These are phyloP conservation scores for Discostella stelligeroides DNA, from an alignment of 108 stramenopile genomes.

Conservation along the genomic window DNA sequence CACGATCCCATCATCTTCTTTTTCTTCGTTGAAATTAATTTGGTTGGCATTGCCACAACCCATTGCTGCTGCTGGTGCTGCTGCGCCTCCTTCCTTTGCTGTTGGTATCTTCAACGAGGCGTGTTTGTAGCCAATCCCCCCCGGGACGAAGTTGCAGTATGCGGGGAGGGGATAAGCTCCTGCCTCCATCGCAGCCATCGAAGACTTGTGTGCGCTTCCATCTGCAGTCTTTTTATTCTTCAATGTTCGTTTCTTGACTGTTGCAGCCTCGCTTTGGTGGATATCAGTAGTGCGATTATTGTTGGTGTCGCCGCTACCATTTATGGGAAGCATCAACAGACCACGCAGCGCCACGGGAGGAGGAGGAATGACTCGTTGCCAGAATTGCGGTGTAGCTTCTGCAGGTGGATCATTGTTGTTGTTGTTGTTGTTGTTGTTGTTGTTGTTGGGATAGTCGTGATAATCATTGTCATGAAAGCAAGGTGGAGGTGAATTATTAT, in stretches of 20 bases:
- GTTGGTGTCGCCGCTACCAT: background rate
- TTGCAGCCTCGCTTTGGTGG: background rate
- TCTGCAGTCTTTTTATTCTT: background rate
- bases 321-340: background rate
- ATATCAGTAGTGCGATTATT: background rate
- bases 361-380: background rate
- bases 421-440: constrained; percentile 1
- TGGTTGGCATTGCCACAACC: background rate
- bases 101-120: background rate
- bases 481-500: constrained; percentile 1
- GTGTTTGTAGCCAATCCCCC: constrained; percentile 49
- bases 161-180: constrained; percentile 71
- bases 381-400: background rate
- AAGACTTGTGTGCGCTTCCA: too few relatives aligned
- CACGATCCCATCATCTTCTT: background rate
- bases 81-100: background rate
- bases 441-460: background rate
- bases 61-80: background rate
- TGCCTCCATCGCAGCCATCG: constrained; percentile 10
- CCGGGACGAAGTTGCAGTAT: constrained; percentile 72
- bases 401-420: background rate
- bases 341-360: background rate
- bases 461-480: background rate
- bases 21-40: background rate
- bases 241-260: background rate